phyloP scores from a whole-genome alignment of 495 filamentous ascomycete species.

The Penicillium tannophilum region DNA sequence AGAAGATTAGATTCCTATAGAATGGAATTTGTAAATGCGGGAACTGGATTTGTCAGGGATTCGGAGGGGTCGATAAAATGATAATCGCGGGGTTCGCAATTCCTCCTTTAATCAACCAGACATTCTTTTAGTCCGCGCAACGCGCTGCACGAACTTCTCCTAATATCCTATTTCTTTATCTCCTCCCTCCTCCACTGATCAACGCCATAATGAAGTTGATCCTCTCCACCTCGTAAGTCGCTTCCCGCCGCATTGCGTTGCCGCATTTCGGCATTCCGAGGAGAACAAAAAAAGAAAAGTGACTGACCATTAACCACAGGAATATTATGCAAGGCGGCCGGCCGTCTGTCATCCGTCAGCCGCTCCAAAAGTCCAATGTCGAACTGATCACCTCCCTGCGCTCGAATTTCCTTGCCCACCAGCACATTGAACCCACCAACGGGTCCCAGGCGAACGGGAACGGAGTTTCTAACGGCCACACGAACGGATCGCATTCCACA shows the following conservation, averaged over 20 bases:
- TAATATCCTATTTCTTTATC: neutral
- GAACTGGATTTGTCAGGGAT: constrained; percentile 14
- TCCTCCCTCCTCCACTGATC: constrained; percentile 1
- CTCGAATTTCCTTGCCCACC: constrained; percentile 73
- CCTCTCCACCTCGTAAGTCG: constrained; percentile 79
- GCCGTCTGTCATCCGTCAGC: constrained; percentile 77
- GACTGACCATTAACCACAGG: constrained; percentile 43
- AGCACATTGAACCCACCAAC: constrained; percentile 52
- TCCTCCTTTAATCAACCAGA: neutral
- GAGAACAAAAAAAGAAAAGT: neutral
- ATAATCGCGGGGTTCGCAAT: constrained; percentile 9
- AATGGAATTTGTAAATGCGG: constrained; percentile 1
- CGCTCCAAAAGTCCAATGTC: constrained; percentile 78
- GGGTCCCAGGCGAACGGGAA: constrained; percentile 17
- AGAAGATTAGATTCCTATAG: neutral
- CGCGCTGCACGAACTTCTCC: neutral
- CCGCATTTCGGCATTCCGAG: neutral
- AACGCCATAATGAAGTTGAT: constrained; percentile 69
- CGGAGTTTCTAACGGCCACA: constrained; percentile 15
- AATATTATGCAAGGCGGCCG: constrained; percentile 79
- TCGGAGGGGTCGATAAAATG: constrained; percentile 5
- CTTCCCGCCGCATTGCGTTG: constrained; percentile 2
- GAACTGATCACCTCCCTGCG: constrained; percentile 86
- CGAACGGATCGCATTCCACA: constrained; percentile 24
- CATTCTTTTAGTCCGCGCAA: neutral